Conservation (phyloP, 805 yeast species). For the Candida dajiaensis region DNA sequence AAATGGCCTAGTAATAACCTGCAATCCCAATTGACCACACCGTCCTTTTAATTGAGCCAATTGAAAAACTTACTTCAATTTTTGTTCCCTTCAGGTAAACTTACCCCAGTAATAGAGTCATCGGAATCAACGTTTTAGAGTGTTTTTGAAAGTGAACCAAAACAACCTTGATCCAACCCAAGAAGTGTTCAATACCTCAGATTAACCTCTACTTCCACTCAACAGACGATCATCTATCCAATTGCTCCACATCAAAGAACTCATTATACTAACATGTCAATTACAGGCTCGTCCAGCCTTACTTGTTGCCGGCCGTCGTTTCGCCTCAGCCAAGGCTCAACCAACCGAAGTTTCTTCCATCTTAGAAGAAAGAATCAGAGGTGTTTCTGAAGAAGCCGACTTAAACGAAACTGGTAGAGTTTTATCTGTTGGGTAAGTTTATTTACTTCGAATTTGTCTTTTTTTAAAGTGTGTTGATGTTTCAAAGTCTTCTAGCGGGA, state of each 20-base stretch:
- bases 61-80: not conserved
- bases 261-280: constrained; percentile 19
- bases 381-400: constrained; percentile 95
- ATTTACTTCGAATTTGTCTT: not conserved
- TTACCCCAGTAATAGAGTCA: not conserved
- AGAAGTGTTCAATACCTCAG: not conserved
- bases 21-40: not conserved
- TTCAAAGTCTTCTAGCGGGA: not conserved
- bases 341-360: constrained; percentile 99
- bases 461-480: not conserved
- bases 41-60: not conserved
- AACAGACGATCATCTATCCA: not conserved
- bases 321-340: constrained; percentile 89
- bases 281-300: constrained; percentile 66
- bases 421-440: constrained; percentile 89
- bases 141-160: not conserved
- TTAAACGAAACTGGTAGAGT: constrained; percentile 99
- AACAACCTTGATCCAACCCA: not conserved
- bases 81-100: not conserved
- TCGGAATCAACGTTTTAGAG: not conserved
- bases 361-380: constrained; percentile 98
- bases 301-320: constrained; percentile 68
- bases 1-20: not conserved
- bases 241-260: not conserved
- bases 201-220: not conserved